Evolutionary conservation across 1,139 yeast genomes (phyloP).

Genomic region (Diutina siamensis): DNA sequence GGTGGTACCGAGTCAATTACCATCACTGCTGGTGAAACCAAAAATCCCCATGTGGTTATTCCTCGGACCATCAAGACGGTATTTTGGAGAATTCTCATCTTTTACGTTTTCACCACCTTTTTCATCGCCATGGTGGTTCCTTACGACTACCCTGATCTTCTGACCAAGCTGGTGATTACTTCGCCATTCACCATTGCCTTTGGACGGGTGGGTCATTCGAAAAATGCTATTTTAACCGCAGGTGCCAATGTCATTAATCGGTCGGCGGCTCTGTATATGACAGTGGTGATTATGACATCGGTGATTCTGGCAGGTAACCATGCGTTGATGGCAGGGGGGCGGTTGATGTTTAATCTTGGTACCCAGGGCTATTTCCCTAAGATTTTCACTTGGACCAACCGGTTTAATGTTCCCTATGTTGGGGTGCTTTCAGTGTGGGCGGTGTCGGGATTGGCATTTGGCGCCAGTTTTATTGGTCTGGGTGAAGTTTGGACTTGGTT

Average conservation of each 20-base stretch:
- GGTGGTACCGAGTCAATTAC: constrained; percentile 4
- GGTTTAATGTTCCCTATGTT: constrained; percentile 28
- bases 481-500: constrained; percentile 36
- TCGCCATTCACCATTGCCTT: constrained; percentile 60
- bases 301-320: constrained; percentile 37
- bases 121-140: constrained; percentile 13
- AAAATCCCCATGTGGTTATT: constrained; percentile 37
- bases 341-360: constrained; percentile 30
- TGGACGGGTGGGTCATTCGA: constrained; percentile 29
- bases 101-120: constrained; percentile 12
- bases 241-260: constrained; percentile 15
- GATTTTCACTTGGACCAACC: constrained; percentile 22
- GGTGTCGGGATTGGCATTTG: constrained; percentile 24
- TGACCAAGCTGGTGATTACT: constrained; percentile 33
- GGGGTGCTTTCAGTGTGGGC: constrained; percentile 31
- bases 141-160: constrained; percentile 14
- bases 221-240: not conserved
- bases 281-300: constrained; percentile 32
- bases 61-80: constrained; percentile 17
- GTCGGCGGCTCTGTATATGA: constrained; percentile 33
- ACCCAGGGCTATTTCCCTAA: constrained; percentile 30
- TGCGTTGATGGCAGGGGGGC: constrained; percentile 32
- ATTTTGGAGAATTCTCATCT: constrained; percentile 14
- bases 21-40: constrained; percentile 23
- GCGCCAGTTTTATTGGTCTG: constrained; percentile 31